phyloP scores from a whole-genome alignment of 345 rosid species.

The Dovyalis caffra region DNA sequence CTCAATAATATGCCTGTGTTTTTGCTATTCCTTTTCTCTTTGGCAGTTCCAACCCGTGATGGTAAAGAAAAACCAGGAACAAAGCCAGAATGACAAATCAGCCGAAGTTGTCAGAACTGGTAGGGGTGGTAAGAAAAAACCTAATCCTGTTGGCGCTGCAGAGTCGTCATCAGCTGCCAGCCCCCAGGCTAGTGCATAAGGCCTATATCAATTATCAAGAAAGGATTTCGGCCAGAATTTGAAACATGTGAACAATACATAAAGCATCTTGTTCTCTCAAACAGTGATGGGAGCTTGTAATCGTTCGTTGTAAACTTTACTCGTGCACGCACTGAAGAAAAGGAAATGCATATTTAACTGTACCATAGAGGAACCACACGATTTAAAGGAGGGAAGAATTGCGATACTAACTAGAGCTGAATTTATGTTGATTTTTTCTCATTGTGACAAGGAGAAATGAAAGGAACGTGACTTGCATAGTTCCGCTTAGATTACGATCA shows the following conservation, averaged over 20 bases:
- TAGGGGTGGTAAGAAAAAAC: slow-evolving; percentile 29
- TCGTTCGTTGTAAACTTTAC: not conserved
- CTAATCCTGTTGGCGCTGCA: slow-evolving; percentile 42
- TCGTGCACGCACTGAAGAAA: not conserved
- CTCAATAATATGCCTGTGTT: not conserved
- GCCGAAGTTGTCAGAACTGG: slow-evolving; percentile 49
- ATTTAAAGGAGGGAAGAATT: slow-evolving; percentile 3
- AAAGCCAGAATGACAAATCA: slow-evolving; percentile 44
- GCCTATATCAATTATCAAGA: not conserved
- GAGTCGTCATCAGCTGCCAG: slow-evolving; percentile 55
- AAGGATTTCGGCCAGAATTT: not conserved
- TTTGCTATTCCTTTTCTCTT: not conserved
- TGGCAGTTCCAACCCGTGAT: slow-evolving; percentile 84
- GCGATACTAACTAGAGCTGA: not conserved
- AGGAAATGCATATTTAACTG: not conserved
- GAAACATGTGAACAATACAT: not conserved
- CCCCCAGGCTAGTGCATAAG: slow-evolving; percentile 40
- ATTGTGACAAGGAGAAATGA: not conserved
- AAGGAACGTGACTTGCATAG: not conserved
- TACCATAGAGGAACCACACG: slow-evolving; percentile 20
- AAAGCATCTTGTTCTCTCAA: not conserved
- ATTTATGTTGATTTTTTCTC: not conserved
- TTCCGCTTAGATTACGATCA: too few species aligned
- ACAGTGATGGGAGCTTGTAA: not conserved
- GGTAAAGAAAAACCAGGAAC: slow-evolving; percentile 69